Evolutionary conservation across 495 filamentous ascomycete genomes (phyloP).

Genomic region (Xylaria cubensis): DNA sequence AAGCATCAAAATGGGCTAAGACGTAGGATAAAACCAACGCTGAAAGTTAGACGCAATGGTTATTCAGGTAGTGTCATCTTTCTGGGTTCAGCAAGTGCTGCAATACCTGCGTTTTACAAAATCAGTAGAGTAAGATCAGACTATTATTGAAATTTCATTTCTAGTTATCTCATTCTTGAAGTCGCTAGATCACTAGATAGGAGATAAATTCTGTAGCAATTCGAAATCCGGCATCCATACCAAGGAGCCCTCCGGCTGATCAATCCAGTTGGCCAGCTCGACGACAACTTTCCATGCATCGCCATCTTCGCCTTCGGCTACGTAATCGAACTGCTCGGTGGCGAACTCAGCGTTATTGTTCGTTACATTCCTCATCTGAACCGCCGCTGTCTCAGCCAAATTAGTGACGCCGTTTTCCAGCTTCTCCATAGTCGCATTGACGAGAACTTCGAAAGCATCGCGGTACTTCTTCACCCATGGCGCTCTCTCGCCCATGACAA

Average conservation of each 20-base stretch:
- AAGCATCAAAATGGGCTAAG: neutral
- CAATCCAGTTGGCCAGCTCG: slow-evolving; percentile 29
- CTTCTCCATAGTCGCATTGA: slow-evolving; percentile 63
- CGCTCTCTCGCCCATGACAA: slow-evolving; percentile 62
- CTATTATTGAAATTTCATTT: neutral
- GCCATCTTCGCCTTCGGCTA: slow-evolving; percentile 24
- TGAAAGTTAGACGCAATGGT: neutral
- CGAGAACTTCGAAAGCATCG: slow-evolving; percentile 60
- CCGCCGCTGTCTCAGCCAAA: slow-evolving; percentile 26
- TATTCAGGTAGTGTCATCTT: neutral
- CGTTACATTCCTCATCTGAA: slow-evolving; percentile 19
- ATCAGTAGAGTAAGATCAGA: neutral
- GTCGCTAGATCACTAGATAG: neutral
- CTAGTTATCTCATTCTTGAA: neutral
- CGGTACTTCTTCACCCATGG: slow-evolving; percentile 61
- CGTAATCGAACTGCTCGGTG: slow-evolving; percentile 14
- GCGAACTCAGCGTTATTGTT: slow-evolving; percentile 20
- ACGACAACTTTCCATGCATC: slow-evolving; percentile 31
- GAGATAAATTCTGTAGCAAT: slow-evolving; percentile 26
- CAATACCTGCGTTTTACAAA: neutral
- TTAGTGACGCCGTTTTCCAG: slow-evolving; percentile 35
- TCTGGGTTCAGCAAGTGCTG: neutral
- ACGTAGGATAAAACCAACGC: neutral
- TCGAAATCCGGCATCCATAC: slow-evolving; percentile 31
- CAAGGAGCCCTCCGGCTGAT: slow-evolving; percentile 27